Conservation (phyloP, 1,139 yeast species). For the Geotrichum cucujoidarum region DNA sequence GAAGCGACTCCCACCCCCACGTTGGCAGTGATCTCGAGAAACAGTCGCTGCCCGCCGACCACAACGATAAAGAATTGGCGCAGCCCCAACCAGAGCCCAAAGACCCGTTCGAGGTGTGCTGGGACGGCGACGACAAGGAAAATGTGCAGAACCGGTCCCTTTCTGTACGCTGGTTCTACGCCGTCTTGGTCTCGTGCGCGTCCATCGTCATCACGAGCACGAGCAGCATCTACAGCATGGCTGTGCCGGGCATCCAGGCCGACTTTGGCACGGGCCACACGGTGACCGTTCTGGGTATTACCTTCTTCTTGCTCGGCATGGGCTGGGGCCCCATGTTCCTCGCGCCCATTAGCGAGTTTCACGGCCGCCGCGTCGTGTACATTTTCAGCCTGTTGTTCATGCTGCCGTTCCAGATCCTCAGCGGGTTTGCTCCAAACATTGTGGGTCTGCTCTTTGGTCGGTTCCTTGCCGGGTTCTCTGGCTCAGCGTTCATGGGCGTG, state of each 20-base stretch:
- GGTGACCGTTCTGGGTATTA: conserved; percentile 56
- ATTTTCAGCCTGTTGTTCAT: conserved; percentile 53
- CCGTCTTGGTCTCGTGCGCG: too few relatives aligned
- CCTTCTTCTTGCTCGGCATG: conserved; percentile 63
- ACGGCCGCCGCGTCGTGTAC: conserved; percentile 64
- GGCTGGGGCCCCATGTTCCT: conserved; percentile 64
- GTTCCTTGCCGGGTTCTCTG: conserved; percentile 61
- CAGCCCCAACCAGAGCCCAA: too few relatives aligned
- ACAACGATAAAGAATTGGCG: too few relatives aligned
- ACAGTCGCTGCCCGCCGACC: too few relatives aligned
- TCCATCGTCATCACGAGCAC: too few relatives aligned
- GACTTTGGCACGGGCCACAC: conserved; percentile 51
- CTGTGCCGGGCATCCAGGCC: conserved; percentile 35
- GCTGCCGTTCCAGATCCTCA: conserved; percentile 56
- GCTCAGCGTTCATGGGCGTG: conserved; percentile 64
- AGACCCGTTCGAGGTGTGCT: conserved; percentile 31
- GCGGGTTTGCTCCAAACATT: conserved; percentile 59
- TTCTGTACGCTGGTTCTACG: too few relatives aligned
- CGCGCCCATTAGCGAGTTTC: conserved; percentile 70
- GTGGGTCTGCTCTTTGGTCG: conserved; percentile 61
- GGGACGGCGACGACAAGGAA: conserved; percentile 30
- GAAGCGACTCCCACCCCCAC: too few relatives aligned
- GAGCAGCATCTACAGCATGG: too few relatives aligned
- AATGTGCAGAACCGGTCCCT: too few relatives aligned
- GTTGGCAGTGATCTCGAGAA: too few relatives aligned